Conservation (phyloP, 805 yeast genomes). For the Saccharomycopsis malanga region DNA sequence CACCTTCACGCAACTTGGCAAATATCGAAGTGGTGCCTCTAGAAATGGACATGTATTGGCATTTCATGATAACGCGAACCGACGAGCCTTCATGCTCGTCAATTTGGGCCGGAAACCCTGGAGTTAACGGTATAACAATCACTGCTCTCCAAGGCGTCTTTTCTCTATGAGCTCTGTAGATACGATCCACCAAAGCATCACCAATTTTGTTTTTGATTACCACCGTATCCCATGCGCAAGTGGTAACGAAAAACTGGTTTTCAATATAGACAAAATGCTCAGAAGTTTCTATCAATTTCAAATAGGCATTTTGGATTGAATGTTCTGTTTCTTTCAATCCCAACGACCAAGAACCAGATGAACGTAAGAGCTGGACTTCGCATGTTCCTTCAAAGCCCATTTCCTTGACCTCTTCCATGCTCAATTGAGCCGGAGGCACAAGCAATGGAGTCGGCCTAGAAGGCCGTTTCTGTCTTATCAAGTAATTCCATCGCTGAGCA, state of each 20-base stretch:
- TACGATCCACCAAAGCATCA: conserved; percentile 93
- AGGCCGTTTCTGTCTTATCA: conserved; percentile 88
- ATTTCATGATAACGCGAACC: conserved; percentile 93
- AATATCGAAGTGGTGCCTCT: conserved; percentile 85
- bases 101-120: conserved; percentile 91
- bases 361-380: conserved; percentile 83
- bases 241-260: conserved; percentile 89
- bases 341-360: conserved; percentile 89
- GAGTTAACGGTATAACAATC: conserved; percentile 91
- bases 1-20: conserved; percentile 68
- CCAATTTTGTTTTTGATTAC: conserved; percentile 84
- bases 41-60: conserved; percentile 89
- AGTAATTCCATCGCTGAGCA: conserved; percentile 95
- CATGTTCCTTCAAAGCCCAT: conserved; percentile 70
- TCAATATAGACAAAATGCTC: conserved; percentile 92
- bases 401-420: conserved; percentile 58
- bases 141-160: conserved; percentile 82
- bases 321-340: conserved; percentile 81
- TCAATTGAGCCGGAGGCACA: conserved; percentile 86
- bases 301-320: conserved; percentile 87
- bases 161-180: conserved; percentile 76
- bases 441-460: conserved; percentile 87
- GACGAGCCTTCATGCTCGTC: conserved; percentile 91
- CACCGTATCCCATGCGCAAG: conserved; percentile 80
- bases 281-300: conserved; percentile 83